Base-by-base conservation (phyloP, 176 grass and related monocot genomes). In the Otatea glauca region DNA sequence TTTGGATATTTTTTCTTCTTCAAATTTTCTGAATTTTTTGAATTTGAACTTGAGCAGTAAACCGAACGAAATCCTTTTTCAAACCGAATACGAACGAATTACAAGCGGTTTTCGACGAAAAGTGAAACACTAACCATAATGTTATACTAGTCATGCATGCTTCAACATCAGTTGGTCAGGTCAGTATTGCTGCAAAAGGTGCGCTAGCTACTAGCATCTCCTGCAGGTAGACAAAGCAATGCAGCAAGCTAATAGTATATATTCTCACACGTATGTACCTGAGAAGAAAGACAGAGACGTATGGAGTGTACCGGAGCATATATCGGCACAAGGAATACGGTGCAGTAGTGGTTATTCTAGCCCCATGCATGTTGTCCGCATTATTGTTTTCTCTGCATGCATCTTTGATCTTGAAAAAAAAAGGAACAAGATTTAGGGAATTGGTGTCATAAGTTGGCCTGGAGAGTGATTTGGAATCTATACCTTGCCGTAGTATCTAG, bases 401-500 rank as follows among this genome's bases (percentile, higher is more conserved):
- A 43, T 58, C 38, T 34, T 83, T 47, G 27, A 56, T 73, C 58
- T 43, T 45, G 45, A 55, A 53, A 65, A 66, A 72, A 24, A 78
- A 59, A 25, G 10, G 47, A 83, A 70, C 14, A 64, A 66, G 49
- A 73, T 80, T 34, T 54, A 12, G 18, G 24, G 70, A 65, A 84
- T 84, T 75, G 23, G 42, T 70, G 54, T 70, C 21, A 35, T 58
- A 59, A 49, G 70, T 58, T 76, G 53, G 32, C 12, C 0, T 64
- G 23, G 61, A 75, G 61, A 55, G 80, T 43, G 66, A 72, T 37
- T 73, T 78, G 67, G 86, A 88, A 85, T 85, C 24, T 88, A 78
- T 79, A 66, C 80, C 58, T 74, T 78, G 59, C 61, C 49, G n/a
- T 27, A 67, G 32, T 55, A 59, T 48, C 72, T 64, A 15, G 44